These are phyloP conservation scores for Psilocybe mexicana DNA, from an alignment of 1,284 basidiomycete species.

Conservation along the genomic window DNA sequence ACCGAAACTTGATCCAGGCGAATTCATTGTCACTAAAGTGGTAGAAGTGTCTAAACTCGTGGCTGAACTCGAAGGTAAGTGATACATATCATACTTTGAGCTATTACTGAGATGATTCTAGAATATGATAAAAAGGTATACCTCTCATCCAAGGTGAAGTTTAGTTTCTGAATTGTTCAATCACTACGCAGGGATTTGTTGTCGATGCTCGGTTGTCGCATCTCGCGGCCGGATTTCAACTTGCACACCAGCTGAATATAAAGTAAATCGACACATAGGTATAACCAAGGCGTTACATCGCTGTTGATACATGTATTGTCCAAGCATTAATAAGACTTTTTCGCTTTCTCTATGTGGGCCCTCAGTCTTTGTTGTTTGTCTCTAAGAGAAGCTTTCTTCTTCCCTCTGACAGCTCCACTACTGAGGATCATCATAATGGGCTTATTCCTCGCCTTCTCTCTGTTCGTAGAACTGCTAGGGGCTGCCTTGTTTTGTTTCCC, in stretches of 20 bases:
- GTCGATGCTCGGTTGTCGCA: conserved; percentile 78
- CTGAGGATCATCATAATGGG: conserved; percentile 92
- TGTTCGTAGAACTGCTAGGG: conserved; percentile 84
- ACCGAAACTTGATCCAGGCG: conserved; percentile 77
- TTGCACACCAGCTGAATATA: conserved; percentile 40
- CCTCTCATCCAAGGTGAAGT: neutral
- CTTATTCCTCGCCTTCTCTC: conserved; percentile 89
- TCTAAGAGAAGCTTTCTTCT: conserved; percentile 86
- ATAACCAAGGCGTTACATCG: neutral
- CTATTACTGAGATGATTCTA: conserved; percentile 28
- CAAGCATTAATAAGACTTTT: conserved; percentile 49
- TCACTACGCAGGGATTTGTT: conserved; percentile 58
- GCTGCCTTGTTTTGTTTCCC: conserved; percentile 85
- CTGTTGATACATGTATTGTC: neutral
- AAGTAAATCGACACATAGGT: conserved; percentile 7
- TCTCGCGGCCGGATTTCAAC: conserved; percentile 69
- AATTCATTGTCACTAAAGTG: conserved; percentile 76
- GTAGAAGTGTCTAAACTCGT: conserved; percentile 69
- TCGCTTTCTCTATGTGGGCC: conserved; percentile 71
- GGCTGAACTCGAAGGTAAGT: conserved; percentile 63
- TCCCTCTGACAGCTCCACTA: conserved; percentile 73
- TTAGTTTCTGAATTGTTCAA: neutral
- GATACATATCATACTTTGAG: conserved; percentile 1
- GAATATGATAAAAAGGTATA: conserved; percentile 66
- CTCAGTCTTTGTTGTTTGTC: conserved; percentile 83